These are phyloP conservation scores for Drechslera avenae DNA, from an alignment of 2,329 filamentous ascomycete genomes.

Conservation along the genomic window DNA sequence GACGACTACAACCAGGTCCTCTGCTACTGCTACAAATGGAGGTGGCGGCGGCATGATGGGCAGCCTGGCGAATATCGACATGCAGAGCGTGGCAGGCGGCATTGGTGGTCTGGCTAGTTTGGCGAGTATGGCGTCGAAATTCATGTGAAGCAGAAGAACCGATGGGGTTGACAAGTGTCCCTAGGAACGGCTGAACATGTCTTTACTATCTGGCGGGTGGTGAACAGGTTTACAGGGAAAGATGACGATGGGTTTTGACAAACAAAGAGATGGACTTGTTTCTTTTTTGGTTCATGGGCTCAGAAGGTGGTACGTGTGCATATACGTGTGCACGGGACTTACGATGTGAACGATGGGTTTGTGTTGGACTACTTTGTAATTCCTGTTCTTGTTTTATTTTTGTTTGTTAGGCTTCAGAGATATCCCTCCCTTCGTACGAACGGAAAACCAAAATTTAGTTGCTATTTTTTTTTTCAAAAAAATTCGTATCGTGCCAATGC, in stretches of 20 bases:
- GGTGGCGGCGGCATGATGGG: slow-evolving; percentile 34
- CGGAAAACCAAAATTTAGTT: not conserved
- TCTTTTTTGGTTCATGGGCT: not conserved
- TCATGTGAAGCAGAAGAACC: slow-evolving; percentile 48
- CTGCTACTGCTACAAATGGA: slow-evolving; percentile 22
- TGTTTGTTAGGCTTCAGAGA: slow-evolving; percentile 6
- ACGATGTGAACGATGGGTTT: not conserved
- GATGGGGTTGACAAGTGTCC: slow-evolving; percentile 5
- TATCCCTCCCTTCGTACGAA: slow-evolving; percentile 8
- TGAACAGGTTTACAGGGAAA: not conserved
- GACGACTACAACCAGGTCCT: slow-evolving; percentile 9
- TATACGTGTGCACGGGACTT: not conserved
- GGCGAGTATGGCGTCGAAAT: slow-evolving; percentile 53
- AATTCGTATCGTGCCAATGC: not conserved
- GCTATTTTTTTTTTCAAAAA: too few relatives aligned
- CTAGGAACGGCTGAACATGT: slow-evolving; percentile 19
- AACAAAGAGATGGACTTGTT: not conserved
- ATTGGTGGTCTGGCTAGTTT: slow-evolving; percentile 55
- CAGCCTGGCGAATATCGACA: slow-evolving; percentile 34
- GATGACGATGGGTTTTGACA: not conserved
- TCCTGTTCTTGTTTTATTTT: not conserved
- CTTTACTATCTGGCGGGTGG: slow-evolving; percentile 11
- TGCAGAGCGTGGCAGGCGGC: slow-evolving; percentile 41
- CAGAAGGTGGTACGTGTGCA: not conserved
- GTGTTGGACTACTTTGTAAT: not conserved